A percentile compares a stretch with the other conserved stretches of the same genome.
phyloP scores from a whole-genome alignment of 2,329 filamentous ascomycete genomes.

The Clonostachys rhizophaga region DNA sequence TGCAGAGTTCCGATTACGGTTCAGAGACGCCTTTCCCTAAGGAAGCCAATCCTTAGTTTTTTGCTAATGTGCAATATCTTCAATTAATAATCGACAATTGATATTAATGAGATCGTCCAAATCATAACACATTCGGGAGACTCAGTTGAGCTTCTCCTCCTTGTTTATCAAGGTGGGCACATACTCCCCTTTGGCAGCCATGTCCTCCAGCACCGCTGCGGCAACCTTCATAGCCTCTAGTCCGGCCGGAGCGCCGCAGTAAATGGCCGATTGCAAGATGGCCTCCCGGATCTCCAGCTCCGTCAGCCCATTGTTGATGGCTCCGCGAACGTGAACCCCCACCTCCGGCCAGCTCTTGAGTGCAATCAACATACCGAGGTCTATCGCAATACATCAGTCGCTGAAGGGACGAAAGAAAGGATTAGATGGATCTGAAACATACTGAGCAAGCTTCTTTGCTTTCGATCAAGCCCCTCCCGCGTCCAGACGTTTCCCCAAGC shows the following conservation, averaged over 20 bases:
- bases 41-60: too few species aligned
- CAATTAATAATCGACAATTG: too few species aligned
- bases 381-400: constrained; percentile 4
- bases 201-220: constrained; percentile 13
- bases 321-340: constrained; percentile 55
- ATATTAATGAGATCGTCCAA: too few species aligned
- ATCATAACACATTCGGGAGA: too few species aligned
- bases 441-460: constrained; percentile 43
- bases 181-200: constrained; percentile 15
- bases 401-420: constrained; percentile 14
- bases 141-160: too few species aligned
- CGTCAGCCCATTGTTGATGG: constrained; percentile 54
- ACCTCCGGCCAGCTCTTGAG: constrained; percentile 55
- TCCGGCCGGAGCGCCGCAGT: constrained; percentile 32
- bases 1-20: too few species aligned
- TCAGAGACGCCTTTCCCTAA: too few species aligned
- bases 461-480: constrained; percentile 55
- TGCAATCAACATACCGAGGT: constrained; percentile 60
- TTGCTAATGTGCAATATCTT: too few species aligned
- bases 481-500: constrained; percentile 61
- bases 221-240: constrained; percentile 25
- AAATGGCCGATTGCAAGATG: constrained; percentile 34
- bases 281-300: constrained; percentile 52
- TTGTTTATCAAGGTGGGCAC: too few species aligned
- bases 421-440: constrained; percentile 17